Base-by-base conservation (phyloP, 371 early-diverging fungal species). In the Sporodiniella umbellata region DNA sequence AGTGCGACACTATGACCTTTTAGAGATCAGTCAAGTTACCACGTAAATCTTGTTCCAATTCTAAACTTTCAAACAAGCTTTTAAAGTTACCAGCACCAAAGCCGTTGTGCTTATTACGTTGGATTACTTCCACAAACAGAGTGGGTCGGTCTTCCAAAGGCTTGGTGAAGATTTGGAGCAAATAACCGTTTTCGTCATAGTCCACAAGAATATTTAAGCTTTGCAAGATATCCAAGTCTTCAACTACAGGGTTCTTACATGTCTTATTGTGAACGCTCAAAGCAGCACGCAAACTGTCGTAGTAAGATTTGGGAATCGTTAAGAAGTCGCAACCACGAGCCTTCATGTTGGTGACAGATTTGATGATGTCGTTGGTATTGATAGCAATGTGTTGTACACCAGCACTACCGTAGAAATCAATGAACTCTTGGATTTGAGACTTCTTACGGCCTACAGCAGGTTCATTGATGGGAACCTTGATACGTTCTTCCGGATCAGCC, bases 61-160 rank as follows among this genome's bases (percentile, higher is more conserved):
- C 98, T 44, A 98, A 86, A 33, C 92, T 82, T 73, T 94, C 96
- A 75, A 98, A 98, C 49, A 93, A 77, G 57, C 90, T 90, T 88
- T 95, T 93, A 81, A 98, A 98, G 81, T 98, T 98, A 48, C 98
- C 98, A 33, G 96, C 96, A 50, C 98, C 98, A 67, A 96, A 98
- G 21, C 98, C 96, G 68, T 90, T 82, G 62, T 94, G 93, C 68
- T 94, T 93, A 45, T 87, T 82, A 31, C 97, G 88, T 73, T 98
- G 97, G 64, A 96, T 98, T 64, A 98, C 85, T 71, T 98, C 98
- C 38, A 94, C 79, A 70, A 96, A 98, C 33, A 96, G 75, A 2
- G 98, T 98, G 12, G 98, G 98, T 42, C 97, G 83, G 64, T 98
- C 98, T 73, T 95, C 91, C 14, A 95, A 68, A 15, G 97, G 97